Percentiles rank a stretch among this genome's conserved stretches.
These are phyloP conservation scores for Simplicillium aogashimaense DNA, from an alignment of 2,329 filamentous ascomycete species.

Conservation along the genomic window DNA sequence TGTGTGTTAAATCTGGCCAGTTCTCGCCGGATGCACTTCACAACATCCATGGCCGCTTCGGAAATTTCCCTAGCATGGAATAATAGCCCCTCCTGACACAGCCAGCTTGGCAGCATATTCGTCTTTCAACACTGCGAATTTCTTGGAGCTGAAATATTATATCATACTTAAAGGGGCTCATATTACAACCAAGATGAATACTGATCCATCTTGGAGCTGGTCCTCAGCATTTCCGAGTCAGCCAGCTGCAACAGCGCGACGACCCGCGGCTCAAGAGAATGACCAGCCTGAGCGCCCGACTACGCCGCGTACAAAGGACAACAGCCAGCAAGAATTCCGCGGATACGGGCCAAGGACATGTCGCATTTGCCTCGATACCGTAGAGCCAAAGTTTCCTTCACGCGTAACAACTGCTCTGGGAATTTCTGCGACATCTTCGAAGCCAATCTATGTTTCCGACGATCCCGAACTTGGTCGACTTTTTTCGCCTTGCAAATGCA, in stretches of 20 bases:
- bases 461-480: constrained; percentile 67
- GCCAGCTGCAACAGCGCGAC: no score
- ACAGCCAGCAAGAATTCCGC: no score
- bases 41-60: no score
- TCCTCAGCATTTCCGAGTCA: no score
- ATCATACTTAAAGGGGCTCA: neutral
- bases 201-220: neutral
- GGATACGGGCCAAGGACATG: constrained; percentile 64
- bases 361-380: constrained; percentile 76
- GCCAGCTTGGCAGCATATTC: neutral
- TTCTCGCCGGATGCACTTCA: no score
- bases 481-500: constrained; percentile 86
- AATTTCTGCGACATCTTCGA: constrained; percentile 20
- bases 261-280: no score
- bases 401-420: constrained; percentile 20
- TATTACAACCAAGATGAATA: neutral
- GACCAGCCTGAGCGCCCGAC: no score
- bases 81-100: neutral
- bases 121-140: neutral
- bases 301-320: no score
- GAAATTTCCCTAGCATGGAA: neutral
- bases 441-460: constrained; percentile 57
- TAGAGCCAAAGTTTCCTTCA: constrained; percentile 36
- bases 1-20: no score
- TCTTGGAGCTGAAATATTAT: neutral